These are phyloP conservation scores for Aegilops umbellulata DNA, from an alignment of 176 grass and related monocot genomes.

Conservation along the genomic window DNA sequence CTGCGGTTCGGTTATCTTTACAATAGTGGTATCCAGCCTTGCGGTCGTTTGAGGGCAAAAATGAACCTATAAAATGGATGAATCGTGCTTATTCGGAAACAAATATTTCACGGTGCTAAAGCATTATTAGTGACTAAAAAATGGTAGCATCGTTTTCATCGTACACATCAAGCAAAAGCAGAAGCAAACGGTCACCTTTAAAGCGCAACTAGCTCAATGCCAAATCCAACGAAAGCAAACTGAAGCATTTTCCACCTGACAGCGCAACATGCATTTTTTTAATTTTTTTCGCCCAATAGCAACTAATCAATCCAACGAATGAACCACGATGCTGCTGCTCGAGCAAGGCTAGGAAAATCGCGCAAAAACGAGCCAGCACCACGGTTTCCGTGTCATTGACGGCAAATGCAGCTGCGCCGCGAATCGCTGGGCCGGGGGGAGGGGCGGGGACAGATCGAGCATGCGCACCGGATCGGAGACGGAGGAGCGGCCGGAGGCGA, in stretches of 20 bases:
- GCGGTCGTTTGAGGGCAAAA: neutral
- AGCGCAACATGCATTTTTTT: neutral
- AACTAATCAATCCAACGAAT: slow-evolving; percentile 21
- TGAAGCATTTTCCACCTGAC: slow-evolving; percentile 32
- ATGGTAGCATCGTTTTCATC: neutral
- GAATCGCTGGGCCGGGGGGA: neutral
- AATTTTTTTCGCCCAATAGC: neutral
- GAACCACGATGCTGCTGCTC: slow-evolving; percentile 1
- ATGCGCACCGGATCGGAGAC: slow-evolving; percentile 80
- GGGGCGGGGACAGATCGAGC: neutral
- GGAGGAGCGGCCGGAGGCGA: slow-evolving; percentile 84
- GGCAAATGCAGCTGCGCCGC: slow-evolving; percentile 35
- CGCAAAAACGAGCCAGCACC: neutral
- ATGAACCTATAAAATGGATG: neutral
- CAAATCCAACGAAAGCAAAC: slow-evolving; percentile 14
- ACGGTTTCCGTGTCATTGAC: neutral
- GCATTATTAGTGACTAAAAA: slow-evolving; percentile 7
- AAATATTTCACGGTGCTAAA: neutral
- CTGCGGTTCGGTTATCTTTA: too few species aligned
- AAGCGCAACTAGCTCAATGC: slow-evolving; percentile 24
- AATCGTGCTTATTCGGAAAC: neutral
- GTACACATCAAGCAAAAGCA: slow-evolving; percentile 22
- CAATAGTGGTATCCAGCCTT: neutral
- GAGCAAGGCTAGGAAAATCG: neutral
- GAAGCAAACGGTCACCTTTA: slow-evolving; percentile 30